These are phyloP conservation scores for Vanderwaltozyma yarrowii DNA, from an alignment of 805 yeast genomes.

Conservation along the genomic window DNA sequence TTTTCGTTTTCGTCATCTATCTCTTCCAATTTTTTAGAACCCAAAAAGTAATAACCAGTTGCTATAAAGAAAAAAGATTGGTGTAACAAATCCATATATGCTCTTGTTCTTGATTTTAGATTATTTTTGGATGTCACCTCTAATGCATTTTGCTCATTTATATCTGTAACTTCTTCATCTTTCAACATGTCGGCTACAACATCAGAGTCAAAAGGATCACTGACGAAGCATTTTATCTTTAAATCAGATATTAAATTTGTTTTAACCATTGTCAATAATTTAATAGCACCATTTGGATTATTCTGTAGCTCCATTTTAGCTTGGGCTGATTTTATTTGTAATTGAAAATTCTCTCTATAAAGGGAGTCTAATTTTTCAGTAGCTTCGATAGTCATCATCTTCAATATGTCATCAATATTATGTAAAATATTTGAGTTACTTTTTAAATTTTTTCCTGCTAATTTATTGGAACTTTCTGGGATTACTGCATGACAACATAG, in stretches of 20 bases:
- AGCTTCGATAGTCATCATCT: slow-evolving; percentile 51
- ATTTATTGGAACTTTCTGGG: slow-evolving; percentile 12
- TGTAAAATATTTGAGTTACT: slow-evolving; percentile 7
- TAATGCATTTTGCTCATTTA: neutral
- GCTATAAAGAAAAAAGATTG: slow-evolving; percentile 72
- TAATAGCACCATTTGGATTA: slow-evolving; percentile 41
- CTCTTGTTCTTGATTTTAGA: slow-evolving; percentile 10
- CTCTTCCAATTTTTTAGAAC: slow-evolving; percentile 19
- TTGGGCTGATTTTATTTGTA: slow-evolving; percentile 55
- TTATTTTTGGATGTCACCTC: neutral
- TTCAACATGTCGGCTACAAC: neutral
- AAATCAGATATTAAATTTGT: slow-evolving; percentile 24
- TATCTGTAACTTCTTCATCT: neutral
- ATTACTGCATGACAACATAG: slow-evolving; percentile 70
- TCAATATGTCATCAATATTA: slow-evolving; percentile 54
- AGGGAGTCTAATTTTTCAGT: slow-evolving; percentile 36
- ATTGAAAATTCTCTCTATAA: slow-evolving; percentile 39
- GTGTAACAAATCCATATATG: slow-evolving; percentile 47
- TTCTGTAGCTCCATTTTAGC: slow-evolving; percentile 46
- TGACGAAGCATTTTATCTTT: slow-evolving; percentile 12
- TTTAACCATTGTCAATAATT: slow-evolving; percentile 35
- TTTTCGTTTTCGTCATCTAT: slow-evolving; percentile 25
- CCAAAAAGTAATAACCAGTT: slow-evolving; percentile 23
- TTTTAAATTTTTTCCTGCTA: slow-evolving; percentile 3
- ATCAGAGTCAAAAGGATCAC: slow-evolving; percentile 9